Evolutionary conservation across 2,329 filamentous ascomycete species (phyloP).

Genomic region (Hyphodiscus sp.): DNA sequence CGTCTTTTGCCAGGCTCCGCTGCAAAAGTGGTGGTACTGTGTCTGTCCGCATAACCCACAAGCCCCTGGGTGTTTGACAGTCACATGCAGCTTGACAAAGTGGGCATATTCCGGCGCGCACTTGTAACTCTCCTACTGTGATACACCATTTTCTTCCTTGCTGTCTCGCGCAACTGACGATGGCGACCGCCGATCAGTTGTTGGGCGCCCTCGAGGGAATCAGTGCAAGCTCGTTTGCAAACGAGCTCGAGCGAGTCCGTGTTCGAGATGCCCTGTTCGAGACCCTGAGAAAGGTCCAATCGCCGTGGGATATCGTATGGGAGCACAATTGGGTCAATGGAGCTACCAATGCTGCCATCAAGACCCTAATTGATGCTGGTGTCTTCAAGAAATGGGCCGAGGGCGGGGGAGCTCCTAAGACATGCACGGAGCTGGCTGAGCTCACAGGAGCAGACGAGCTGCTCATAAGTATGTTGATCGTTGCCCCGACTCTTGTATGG

Average conservation of each 20-base stretch:
- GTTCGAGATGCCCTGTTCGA: slow-evolving; percentile 29
- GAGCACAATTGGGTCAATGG: slow-evolving; percentile 33
- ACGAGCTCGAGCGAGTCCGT: slow-evolving; percentile 30
- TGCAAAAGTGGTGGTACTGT: too few species aligned
- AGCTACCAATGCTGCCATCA: slow-evolving; percentile 31
- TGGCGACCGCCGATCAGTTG: background rate
- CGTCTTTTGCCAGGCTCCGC: too few species aligned
- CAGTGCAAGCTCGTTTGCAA: slow-evolving; percentile 26
- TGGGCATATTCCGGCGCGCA: too few species aligned
- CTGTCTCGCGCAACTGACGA: too few species aligned
- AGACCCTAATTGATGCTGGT: slow-evolving; percentile 34
- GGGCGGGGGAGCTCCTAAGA: slow-evolving; percentile 26
- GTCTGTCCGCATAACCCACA: too few species aligned
- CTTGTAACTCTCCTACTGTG: too few species aligned
- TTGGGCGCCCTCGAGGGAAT: slow-evolving; percentile 21
- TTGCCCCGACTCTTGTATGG: background rate
- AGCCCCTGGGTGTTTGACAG: too few species aligned
- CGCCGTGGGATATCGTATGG: slow-evolving; percentile 35
- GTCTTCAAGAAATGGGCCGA: slow-evolving; percentile 33
- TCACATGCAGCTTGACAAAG: too few species aligned
- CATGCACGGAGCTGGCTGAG: slow-evolving; percentile 28
- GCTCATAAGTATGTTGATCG: slow-evolving; percentile 28
- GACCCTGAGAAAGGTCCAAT: slow-evolving; percentile 30
- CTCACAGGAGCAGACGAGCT: slow-evolving; percentile 30
- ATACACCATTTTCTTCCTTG: too few species aligned